phyloP scores from a whole-genome alignment of 805 yeast species.

The Candida nonsorbophila region DNA sequence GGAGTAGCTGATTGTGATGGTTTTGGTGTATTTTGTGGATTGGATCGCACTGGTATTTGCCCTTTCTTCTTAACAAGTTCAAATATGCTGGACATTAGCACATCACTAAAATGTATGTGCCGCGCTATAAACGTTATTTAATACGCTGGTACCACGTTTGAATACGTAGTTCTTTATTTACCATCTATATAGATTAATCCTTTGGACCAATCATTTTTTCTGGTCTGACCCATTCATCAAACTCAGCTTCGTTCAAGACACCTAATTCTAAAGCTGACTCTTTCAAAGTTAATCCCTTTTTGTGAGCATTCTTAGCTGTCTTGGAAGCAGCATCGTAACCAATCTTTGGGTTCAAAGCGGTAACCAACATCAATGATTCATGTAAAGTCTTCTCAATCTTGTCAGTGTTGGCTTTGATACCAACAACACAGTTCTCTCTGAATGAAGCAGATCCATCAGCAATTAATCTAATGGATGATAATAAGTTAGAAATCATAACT shows the following conservation, averaged over 20 bases:
- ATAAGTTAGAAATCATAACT: constrained; percentile 84
- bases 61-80: constrained; percentile 28
- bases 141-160: too few relatives aligned
- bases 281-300: constrained; percentile 93
- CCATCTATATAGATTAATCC: constrained; percentile 18
- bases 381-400: constrained; percentile 83
- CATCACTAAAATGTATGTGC: too few relatives aligned
- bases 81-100: constrained; percentile 27
- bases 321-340: constrained; percentile 97
- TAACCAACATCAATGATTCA: constrained; percentile 96
- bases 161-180: too few relatives aligned
- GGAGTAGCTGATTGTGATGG: neutral
- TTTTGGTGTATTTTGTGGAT: neutral
- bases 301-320: constrained; percentile 98
- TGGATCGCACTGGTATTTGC: too few relatives aligned
- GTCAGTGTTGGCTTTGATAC: constrained; percentile 82
- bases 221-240: constrained; percentile 95
- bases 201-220: constrained; percentile 98
- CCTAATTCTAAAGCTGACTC: constrained; percentile 91
- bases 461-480: constrained; percentile 79
- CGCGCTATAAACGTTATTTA: too few relatives aligned
- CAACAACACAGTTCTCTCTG: constrained; percentile 93
- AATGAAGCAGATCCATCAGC: constrained; percentile 89
- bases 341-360: constrained; percentile 97
- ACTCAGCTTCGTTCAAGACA: constrained; percentile 77